phyloP scores from a whole-genome alignment of 2,329 filamentous ascomycete species.

The Monosporascus sp. region DNA sequence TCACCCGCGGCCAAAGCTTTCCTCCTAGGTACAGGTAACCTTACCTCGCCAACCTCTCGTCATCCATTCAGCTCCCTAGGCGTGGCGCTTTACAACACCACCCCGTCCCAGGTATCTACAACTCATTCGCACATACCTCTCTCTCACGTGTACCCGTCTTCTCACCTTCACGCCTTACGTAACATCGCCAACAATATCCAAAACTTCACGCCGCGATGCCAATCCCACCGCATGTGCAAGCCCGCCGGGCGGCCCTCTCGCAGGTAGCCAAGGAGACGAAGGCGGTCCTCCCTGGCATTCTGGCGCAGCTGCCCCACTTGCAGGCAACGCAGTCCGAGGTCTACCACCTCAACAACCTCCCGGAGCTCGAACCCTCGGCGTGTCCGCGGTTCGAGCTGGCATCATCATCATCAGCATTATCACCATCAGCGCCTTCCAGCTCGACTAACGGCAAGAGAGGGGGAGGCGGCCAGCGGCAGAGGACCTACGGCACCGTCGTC shows the following conservation, averaged over 20 bases:
- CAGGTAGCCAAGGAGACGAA: slow-evolving; percentile 43
- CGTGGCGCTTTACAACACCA: too few relatives aligned
- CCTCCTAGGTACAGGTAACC: too few relatives aligned
- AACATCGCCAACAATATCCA: too few relatives aligned
- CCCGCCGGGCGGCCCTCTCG: slow-evolving; percentile 27
- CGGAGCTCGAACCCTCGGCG: slow-evolving; percentile 32
- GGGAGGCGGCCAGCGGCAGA: too few relatives aligned
- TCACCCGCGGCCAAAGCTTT: too few relatives aligned
- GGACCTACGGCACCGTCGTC: slow-evolving; percentile 27
- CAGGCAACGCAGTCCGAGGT: slow-evolving; percentile 32
- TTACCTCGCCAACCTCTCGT: too few relatives aligned
- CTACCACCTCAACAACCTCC: slow-evolving; percentile 31
- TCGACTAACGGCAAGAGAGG: slow-evolving; percentile 8
- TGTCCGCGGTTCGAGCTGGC: slow-evolving; percentile 36
- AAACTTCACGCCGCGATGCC: slow-evolving; percentile 1
- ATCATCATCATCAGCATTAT: background rate
- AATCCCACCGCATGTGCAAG: slow-evolving; percentile 3
- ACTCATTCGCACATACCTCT: too few relatives aligned
- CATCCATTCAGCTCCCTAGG: too few relatives aligned
- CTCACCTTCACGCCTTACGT: too few relatives aligned
- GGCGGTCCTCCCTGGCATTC: slow-evolving; percentile 39
- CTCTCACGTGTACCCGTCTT: too few relatives aligned
- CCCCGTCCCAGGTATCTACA: too few relatives aligned
- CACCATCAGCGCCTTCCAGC: slow-evolving; percentile 7
- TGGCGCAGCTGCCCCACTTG: slow-evolving; percentile 37